Base-by-base conservation (phyloP, 768 basidiomycete species). In the Symmetrospora coprosmae region DNA sequence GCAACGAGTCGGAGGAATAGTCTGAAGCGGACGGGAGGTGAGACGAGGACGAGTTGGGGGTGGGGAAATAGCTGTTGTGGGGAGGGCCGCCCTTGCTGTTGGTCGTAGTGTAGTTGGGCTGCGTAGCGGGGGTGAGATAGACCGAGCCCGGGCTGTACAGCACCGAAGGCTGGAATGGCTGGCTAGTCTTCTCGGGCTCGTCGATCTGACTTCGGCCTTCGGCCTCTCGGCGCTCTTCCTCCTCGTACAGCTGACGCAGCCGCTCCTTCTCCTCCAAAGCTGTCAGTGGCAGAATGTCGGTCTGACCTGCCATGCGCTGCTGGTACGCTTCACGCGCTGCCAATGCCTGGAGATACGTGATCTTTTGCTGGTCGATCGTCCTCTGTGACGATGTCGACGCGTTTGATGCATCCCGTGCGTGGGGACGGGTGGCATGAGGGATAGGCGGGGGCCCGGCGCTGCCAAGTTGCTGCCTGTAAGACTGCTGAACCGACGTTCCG, bases 311-410 rank as follows among this genome's bases (percentile, higher is more conserved):
- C 23, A 58, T 46, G 14, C 55, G 55, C 43, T 38, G 55, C 30
- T 58, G 55, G 37, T 58, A 58, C 21, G 55, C 55, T 33, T 58
- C 55, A 21, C 55, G 38, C 4, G 55, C 55, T 58, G 55, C 55
- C 11, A 58, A 21, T 9, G 55, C 55, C 25, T 58, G 43, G 25
- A 58, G 27, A 33, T 58, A 58, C 3, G 31, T 25, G 16, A 58
- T 43, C 31, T 58, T 58, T 21, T 58, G 55, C n/a, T 40, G 5
- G 33, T 58, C 55, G n/a, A 53, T n/a, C n/a, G n/a, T n/a, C n/a
- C n/a, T n/a, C n/a, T n/a, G 37, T 16, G 19, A 19, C n/a, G 37
- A 37, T 23, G 19, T 13, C 21, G 51, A 53, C n/a, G 51, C 34
- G 37, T 38, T 35, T 25, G 39, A 27, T 17, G 37, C 33, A 16